These are phyloP conservation scores for Nicotiana obtusifolia DNA, from an alignment of 257 asterid genomes.

Conservation along the genomic window DNA sequence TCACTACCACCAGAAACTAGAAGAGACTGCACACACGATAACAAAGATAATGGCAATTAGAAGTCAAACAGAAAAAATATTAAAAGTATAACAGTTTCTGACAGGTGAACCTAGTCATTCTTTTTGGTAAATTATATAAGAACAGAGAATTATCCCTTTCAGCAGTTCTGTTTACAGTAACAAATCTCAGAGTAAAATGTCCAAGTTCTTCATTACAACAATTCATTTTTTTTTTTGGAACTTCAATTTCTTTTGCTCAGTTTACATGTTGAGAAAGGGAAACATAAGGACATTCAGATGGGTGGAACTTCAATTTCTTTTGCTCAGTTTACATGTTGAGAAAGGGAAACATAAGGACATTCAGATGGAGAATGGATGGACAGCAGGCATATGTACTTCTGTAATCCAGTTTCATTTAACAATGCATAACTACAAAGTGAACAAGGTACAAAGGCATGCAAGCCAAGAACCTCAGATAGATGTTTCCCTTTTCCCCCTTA, in stretches of 20 bases:
- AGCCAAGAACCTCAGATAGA: neutral
- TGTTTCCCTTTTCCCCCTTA: neutral
- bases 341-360: neutral
- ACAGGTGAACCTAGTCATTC: neutral
- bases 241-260: neutral
- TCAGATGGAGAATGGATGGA: neutral
- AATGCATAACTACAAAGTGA: neutral
- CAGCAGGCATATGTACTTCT: neutral
- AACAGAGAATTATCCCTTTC: neutral
- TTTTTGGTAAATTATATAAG: neutral
- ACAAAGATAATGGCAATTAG: conserved; percentile 15
- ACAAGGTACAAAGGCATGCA: neutral
- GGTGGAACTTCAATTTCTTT: neutral
- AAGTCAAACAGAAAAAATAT: neutral
- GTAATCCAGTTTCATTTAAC: neutral
- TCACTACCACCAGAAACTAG: conserved; percentile 98
- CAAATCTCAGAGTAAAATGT: neutral
- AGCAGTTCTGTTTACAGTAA: neutral
- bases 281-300: neutral
- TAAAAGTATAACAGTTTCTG: neutral
- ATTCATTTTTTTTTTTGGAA: neutral
- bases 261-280: neutral
- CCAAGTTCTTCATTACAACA: neutral
- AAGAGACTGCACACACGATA: conserved; percentile 61
- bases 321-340: neutral